A percentile compares a stretch with the other conserved stretches of the same genome.
phyloP scores from a whole-genome alignment of 1,284 basidiomycete species.

The Lignosus rhinocerotis region DNA sequence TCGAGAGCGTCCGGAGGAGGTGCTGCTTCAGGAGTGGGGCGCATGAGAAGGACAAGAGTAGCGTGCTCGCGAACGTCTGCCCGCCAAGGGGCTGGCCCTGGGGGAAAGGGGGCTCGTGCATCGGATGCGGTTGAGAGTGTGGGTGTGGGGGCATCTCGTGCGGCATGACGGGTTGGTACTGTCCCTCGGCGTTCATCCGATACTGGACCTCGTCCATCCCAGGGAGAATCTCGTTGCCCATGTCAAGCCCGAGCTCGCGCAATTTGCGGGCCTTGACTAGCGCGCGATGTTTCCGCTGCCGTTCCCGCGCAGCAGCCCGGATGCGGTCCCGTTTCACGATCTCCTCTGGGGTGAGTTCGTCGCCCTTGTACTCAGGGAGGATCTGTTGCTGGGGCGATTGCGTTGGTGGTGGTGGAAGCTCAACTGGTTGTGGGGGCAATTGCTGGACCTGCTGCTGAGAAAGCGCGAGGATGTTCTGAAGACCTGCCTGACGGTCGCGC shows the following conservation, averaged over 20 bases:
- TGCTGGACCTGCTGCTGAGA: conserved; percentile 27
- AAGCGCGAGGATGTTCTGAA: conserved; percentile 37
- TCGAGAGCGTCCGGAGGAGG: conserved; percentile 64
- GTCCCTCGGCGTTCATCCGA: conserved; percentile 54
- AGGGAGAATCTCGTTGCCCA: conserved; percentile 65
- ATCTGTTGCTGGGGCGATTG: conserved; percentile 17
- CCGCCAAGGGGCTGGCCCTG: conserved; percentile 48
- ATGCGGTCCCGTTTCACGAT: conserved; percentile 63
- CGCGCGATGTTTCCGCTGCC: conserved; percentile 76
- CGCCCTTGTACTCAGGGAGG: conserved; percentile 33
- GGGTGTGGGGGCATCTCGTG: conserved; percentile 45
- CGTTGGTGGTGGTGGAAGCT: conserved; percentile 27
- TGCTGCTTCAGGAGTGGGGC: conserved; percentile 72
- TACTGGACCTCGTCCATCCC: conserved; percentile 64
- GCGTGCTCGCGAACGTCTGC: conserved; percentile 70
- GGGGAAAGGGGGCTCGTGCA: conserved; percentile 39
- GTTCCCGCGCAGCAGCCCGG: conserved; percentile 69
- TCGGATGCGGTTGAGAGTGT: conserved; percentile 29
- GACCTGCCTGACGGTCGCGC: conserved; percentile 57
- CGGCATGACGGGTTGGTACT: conserved; percentile 57
- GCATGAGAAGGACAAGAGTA: conserved; percentile 71
- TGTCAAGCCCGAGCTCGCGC: conserved; percentile 73
- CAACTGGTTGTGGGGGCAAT: conserved; percentile 25
- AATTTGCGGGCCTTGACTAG: conserved; percentile 76
- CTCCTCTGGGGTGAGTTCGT: conserved; percentile 63